These are phyloP conservation scores for Ajuga reptans DNA, from an alignment of 305 asterid species.

Conservation along the genomic window DNA sequence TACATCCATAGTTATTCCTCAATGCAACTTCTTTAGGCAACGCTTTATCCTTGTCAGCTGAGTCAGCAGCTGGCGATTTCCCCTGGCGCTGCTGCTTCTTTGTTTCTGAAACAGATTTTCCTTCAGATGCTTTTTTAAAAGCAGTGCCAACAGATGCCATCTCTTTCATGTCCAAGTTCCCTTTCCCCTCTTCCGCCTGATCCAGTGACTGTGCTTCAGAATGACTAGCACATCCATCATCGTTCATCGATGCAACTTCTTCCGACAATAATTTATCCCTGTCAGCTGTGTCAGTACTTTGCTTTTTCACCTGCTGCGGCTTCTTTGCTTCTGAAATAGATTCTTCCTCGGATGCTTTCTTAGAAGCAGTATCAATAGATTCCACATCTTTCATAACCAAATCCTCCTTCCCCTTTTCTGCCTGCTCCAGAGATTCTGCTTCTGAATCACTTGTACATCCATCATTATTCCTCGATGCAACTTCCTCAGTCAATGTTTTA, in stretches of 20 bases:
- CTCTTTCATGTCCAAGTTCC: conserved; percentile 27
- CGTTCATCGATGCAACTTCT: conserved; percentile 34
- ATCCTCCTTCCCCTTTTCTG: conserved; percentile 32
- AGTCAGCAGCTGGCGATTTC: conserved; percentile 30
- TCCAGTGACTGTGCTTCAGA: conserved; percentile 3
- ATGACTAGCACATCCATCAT: conserved; percentile 42
- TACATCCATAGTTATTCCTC: conserved; percentile 29
- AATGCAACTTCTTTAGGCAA: conserved; percentile 28
- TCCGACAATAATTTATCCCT: conserved; percentile 32
- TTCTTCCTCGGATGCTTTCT: conserved; percentile 42
- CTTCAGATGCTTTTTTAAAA: conserved; percentile 40
- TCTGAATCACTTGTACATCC: conserved; percentile 45
- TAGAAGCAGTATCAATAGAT: conserved; percentile 27
- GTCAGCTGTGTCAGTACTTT: conserved; percentile 25
- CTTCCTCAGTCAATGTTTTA: conserved; percentile 33
- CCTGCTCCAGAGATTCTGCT: conserved; percentile 38
- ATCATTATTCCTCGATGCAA: conserved; percentile 35
- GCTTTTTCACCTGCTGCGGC: conserved; percentile 28
- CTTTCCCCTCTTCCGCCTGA: conserved; percentile 35
- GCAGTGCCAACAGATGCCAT: conserved; percentile 21
- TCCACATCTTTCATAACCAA: conserved; percentile 28
- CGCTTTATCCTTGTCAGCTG: conserved; percentile 25
- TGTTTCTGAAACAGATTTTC: conserved; percentile 34
- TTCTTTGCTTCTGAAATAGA: conserved; percentile 36
- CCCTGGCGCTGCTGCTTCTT: conserved; percentile 27